Evolutionary conservation across 2,329 filamentous ascomycete species (phyloP).

Genomic region (Grosmannia huntii): DNA sequence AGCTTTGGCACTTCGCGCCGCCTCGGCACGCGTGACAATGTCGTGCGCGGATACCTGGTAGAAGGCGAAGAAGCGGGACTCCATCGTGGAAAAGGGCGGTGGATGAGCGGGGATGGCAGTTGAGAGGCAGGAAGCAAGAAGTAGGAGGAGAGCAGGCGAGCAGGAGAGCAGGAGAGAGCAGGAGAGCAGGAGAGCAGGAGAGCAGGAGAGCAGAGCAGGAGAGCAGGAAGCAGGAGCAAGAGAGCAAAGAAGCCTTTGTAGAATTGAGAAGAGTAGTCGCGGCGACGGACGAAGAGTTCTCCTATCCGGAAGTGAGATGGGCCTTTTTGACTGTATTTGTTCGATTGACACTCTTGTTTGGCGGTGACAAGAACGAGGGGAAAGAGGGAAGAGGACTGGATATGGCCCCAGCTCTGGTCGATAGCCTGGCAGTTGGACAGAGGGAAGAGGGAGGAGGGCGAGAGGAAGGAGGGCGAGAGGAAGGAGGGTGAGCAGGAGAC

Average conservation of each 20-base stretch:
- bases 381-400: neutral
- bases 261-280: too few species aligned
- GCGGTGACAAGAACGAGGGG: neutral
- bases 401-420: neutral
- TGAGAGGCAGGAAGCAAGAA: neutral
- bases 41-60: conserved; percentile 4
- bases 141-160: neutral
- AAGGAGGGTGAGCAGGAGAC: neutral
- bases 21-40: neutral
- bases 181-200: neutral
- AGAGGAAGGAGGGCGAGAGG: neutral
- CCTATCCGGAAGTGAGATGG: too few species aligned
- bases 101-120: neutral
- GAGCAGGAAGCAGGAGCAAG: neutral
- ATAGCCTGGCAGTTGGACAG: neutral
- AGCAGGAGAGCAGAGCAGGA: neutral
- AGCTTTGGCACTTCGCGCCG: neutral
- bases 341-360: neutral
- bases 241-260: neutral
- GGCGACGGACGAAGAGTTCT: too few species aligned
- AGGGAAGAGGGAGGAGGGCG: neutral
- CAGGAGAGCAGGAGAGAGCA: neutral
- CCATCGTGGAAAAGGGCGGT: neutral
- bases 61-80: conserved; percentile 5
- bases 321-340: neutral